Base-by-base conservation (phyloP, 352 stramenopile species). In the Globisporangium viniferum region DNA sequence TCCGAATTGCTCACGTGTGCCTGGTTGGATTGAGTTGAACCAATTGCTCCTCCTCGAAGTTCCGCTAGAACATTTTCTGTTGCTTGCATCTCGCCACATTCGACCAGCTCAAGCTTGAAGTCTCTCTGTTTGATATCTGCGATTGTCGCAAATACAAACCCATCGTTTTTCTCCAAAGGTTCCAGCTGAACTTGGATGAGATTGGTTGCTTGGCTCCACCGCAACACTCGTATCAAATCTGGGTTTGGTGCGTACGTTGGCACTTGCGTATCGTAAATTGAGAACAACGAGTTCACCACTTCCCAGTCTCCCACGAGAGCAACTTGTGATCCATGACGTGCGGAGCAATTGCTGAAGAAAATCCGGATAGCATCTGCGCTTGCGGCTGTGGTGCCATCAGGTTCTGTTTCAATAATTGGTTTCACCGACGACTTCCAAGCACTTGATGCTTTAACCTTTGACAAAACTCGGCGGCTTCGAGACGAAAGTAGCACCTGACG, bases 381-480 rank as follows among this genome's bases (percentile, higher is more conserved):
- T 35, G 36, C 36, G 6, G 44, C 1, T 36, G 24, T 24, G 29
- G 10, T 48, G n/a, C 36, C 61, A 15, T 18, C 20, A 18, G 14
- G 8, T 18, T 15, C n/a, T 39, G 27, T 29, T 51, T 65, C 24
- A 27, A 24, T n/a, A 12, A 62, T 48, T 48, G 56, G 33, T 14
- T 29, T 33, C 56, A 48, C 35, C 33, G 31, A 15, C 29, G 35
- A 12, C 54, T 54, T 68, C 62, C 61, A 68, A 3, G 60, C 18
- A 33, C 48, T 65, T 20, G 56, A 49, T 36, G 76, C 64, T 49
- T 78, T 55, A 2, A 90, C 31, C 27, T 84, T 90, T 3, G 63
- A 74, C 59, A 86, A 58, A 4, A 89, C 51, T 4, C 77, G 73
- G 27, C 78, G 73, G 20, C 63, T 76, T 56, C 63, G 62, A n/a